Base-by-base conservation (phyloP, 1,139 yeast species). In the Kluyveromyces sp. region DNA sequence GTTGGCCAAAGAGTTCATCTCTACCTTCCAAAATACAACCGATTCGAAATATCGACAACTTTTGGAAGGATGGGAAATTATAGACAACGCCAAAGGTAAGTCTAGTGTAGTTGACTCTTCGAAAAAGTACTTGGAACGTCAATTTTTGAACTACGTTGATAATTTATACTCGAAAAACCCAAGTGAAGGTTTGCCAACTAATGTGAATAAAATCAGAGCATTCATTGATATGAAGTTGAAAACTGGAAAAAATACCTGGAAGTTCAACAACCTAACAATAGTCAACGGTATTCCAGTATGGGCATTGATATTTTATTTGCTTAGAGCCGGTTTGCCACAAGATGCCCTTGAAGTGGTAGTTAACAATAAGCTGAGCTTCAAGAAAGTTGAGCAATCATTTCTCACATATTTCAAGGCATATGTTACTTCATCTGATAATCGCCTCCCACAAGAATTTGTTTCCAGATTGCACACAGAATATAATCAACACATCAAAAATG, bases 251-350 rank as follows among this genome's bases (percentile, higher is more conserved):
- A 75, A 74, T 8, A 64, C 69, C 34, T 79, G 83, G 81, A 71
- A 70, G 43, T 57, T 73, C 39, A 68, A 72, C 7, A 74, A 75
- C 48, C 56, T 83, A 44, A 75, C 81, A 35, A 68, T 81, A 48
- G 81, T 88, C 28, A 90, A 92, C 65, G 90, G 90, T 8, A 72
- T 78, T 1, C 97, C 97, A 3, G 77, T 92, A 25, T 92, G 98
- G 98, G 96, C 96, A 0, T 69, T 89, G 45, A 69, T 92, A 4
- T 94, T 84, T 61, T 90, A 86, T 64, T 72, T 92, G 55, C 66
- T 92, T 47, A 80, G 98, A 59, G 81, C 92, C 5, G 98, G 98
- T 2, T 77, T 84, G 54, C 70, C 78, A 51, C 69, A 77, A 37
- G 98, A 90, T 53, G 96, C 96, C 0, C 69, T 84, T 39, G 81